These are phyloP conservation scores for Marsdenia floribunda DNA, from an alignment of 257 asterid genomes.

Conservation along the genomic window DNA sequence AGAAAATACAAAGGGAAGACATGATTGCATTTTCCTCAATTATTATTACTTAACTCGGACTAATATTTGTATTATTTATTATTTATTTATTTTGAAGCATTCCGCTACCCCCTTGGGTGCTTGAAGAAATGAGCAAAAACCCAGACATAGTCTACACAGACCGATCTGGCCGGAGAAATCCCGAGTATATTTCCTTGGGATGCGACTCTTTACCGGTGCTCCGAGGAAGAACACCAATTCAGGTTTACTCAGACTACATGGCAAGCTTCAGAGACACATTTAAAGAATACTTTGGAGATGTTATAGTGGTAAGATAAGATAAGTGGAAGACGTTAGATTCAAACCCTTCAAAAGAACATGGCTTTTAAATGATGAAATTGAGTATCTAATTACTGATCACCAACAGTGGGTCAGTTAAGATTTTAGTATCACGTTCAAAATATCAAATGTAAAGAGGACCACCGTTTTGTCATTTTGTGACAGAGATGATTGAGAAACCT, in stretches of 20 bases:
- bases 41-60: background rate
- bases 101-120: conserved; percentile 95
- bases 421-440: conserved; percentile 11
- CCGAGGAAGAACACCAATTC: conserved; percentile 89
- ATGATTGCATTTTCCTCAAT: background rate
- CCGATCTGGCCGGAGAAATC: conserved; percentile 77
- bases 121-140: conserved; percentile 83
- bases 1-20: no score
- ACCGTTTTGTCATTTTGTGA: conserved; percentile 11
- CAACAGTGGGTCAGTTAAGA: conserved; percentile 14
- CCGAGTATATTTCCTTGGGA: conserved; percentile 86
- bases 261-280: conserved; percentile 71
- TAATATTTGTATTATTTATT: background rate
- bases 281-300: conserved; percentile 54
- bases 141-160: conserved; percentile 90
- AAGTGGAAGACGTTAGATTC: background rate
- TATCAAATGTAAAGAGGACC: conserved; percentile 15
- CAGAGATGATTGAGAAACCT: conserved; percentile 5
- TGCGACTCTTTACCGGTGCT: conserved; percentile 78
- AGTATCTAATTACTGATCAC: background rate
- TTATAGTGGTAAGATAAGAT: conserved; percentile 48
- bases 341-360: background rate
- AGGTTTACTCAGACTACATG: conserved; percentile 83
- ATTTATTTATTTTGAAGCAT: conserved; percentile 43
- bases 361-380: background rate